Percentiles rank a stretch among this genome's conserved stretches.
phyloP scores from a whole-genome alignment of 1,284 basidiomycete species.

The Tilletia indica region DNA sequence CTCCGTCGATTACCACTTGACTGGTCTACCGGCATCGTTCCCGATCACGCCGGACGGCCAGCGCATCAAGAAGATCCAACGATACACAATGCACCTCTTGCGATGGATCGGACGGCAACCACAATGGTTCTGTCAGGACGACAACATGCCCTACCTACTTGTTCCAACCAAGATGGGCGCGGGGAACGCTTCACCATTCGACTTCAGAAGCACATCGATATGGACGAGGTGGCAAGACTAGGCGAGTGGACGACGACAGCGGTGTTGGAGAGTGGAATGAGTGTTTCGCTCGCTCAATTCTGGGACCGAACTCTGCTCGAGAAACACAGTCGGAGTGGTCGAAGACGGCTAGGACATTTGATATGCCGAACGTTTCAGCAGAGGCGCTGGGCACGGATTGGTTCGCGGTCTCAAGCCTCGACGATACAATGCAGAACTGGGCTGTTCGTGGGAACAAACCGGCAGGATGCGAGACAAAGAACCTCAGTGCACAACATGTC shows the following conservation, averaged over 20 bases:
- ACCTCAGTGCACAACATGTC: background rate
- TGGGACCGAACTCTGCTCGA: constrained; percentile 7
- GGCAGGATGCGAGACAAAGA: too few species aligned
- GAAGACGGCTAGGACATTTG: background rate
- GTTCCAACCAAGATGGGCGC: background rate
- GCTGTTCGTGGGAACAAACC: background rate
- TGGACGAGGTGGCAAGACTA: background rate
- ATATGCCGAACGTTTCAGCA: background rate
- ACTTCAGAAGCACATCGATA: constrained; percentile 14
- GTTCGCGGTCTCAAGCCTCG: constrained; percentile 5
- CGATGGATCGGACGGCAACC: background rate
- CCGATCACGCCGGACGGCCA: background rate
- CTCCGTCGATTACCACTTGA: background rate
- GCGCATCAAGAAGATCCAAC: background rate
- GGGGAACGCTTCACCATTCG: background rate
- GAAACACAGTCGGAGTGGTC: background rate
- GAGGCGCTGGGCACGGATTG: background rate
- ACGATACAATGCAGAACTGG: constrained; percentile 1
- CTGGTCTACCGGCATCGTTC: background rate
- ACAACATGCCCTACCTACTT: constrained; percentile 1
- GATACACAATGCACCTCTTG: constrained; percentile 5
- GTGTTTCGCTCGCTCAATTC: too few species aligned
- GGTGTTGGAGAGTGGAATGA: constrained; percentile 1
- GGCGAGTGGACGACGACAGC: background rate
- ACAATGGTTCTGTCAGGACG: background rate